A percentile compares a stretch with the other conserved stretches of the same genome.
These are phyloP conservation scores for Penicillium pulvis DNA, from an alignment of 495 filamentous ascomycete genomes.

Conservation along the genomic window DNA sequence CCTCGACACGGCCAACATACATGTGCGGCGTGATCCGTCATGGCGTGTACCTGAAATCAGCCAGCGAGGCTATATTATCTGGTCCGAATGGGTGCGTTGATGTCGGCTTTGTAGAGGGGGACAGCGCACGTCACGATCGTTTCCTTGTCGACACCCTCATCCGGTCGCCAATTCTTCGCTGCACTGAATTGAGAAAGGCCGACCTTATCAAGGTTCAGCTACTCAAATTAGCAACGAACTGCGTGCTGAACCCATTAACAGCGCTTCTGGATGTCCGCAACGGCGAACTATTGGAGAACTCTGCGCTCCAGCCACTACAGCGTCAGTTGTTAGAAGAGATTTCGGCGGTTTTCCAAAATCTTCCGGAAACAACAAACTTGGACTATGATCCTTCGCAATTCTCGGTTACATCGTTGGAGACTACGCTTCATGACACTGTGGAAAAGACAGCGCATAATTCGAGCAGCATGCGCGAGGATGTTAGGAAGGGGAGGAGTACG, in stretches of 20 bases:
- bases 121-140: conserved; percentile 31
- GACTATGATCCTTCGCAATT: conserved; percentile 54
- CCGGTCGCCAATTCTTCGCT: conserved; percentile 49
- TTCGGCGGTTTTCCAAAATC: conserved; percentile 57
- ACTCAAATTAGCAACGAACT: conserved; percentile 78
- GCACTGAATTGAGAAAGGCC: conserved; percentile 45
- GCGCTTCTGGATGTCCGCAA: conserved; percentile 71
- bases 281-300: conserved; percentile 65
- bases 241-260: conserved; percentile 80
- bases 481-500: conserved; percentile 61
- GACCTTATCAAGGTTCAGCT: conserved; percentile 60
- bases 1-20: conserved; percentile 66
- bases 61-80: conserved; percentile 48
- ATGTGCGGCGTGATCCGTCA: conserved; percentile 73
- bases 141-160: conserved; percentile 48
- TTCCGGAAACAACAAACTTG: conserved; percentile 66
- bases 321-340: conserved; percentile 66
- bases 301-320: conserved; percentile 55
- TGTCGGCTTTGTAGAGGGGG: conserved; percentile 13
- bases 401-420: conserved; percentile 55
- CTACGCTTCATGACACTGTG: conserved; percentile 58
- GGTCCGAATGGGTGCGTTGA: conserved; percentile 39
- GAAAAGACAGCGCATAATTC: conserved; percentile 65
- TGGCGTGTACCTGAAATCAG: conserved; percentile 59
- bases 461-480: conserved; percentile 82